Base-by-base conservation (phyloP, 176 grass and related monocot species). In the Zizania latifolia region DNA sequence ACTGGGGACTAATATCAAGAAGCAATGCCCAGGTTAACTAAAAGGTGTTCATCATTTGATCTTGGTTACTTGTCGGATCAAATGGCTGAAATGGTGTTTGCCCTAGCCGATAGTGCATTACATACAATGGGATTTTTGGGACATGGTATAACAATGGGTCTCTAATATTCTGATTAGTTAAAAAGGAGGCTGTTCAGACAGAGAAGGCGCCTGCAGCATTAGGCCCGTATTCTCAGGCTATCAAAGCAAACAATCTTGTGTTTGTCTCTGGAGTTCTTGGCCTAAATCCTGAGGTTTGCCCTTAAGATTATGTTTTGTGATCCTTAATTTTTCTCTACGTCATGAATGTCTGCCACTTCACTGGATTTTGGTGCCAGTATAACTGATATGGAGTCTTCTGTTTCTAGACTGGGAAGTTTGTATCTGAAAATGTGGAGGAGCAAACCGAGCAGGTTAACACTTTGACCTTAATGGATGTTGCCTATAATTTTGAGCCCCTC, bases 201-300 rank as follows among this genome's bases (percentile, higher is more conserved):
- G 89, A 94, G 53, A 89, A 90, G 55, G 95, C 95, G 4, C 89
- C 95, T 1, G 91, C 95, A 53, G 95, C 95, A 73, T 71, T 94
- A 51, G 95, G 95, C 17, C 91, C 95, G 5, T 99, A 94, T 84
- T 99, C 95, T 31, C 95, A 99, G 65, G 95, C 95, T 56, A 92
- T 94, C 76, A 94, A 94, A 86, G 84, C 87, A 58, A 99, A 99
- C 62, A 94, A 99, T 80, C 85, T 99, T 73, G 86, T 99, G 40
- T 99, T 99, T 65, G 79, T 99, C 70, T 99, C 92, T 82, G 92
- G 95, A 45, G 84, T 90, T 73, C 83, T 99, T 58, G 95, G 95
- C 54, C 86, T 99, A 51, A 85, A 92, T 79, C 95, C 95, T 61
- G 92, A 92, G 95, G 95, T 99, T 82, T 78, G 44, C 24, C 58